A percentile compares a stretch with the other conserved stretches of the same genome.
Conservation (phyloP, 31 red algal species). For the Bonnemaisonia californica region DNA sequence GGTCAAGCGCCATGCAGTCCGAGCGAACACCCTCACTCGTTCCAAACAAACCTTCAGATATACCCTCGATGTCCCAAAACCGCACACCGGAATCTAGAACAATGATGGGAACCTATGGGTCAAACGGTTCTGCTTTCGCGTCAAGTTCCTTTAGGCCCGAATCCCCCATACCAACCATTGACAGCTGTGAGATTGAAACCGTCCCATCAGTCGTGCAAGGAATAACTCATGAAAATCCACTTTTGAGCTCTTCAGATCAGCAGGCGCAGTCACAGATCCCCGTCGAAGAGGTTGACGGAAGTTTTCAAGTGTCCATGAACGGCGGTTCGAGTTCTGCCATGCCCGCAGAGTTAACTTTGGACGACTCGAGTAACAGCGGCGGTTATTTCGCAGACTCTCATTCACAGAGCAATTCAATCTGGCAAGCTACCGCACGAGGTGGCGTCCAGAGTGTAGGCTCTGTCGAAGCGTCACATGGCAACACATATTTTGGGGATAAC, state of each 20-base stretch:
- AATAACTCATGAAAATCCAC: neutral
- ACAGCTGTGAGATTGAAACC: neutral
- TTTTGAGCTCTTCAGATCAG: neutral
- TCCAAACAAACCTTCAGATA: too few relatives aligned
- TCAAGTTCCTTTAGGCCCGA: too few relatives aligned
- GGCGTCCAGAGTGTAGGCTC: neutral
- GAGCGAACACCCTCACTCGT: neutral
- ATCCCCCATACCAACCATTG: too few relatives aligned
- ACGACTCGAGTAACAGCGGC: neutral
- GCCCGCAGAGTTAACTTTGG: neutral
- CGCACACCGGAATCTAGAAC: too few relatives aligned
- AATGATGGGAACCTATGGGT: too few relatives aligned
- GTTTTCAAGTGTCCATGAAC: too few relatives aligned
- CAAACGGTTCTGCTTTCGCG: too few relatives aligned
- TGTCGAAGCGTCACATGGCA: neutral
- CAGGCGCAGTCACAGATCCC: neutral
- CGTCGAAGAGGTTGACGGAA: too few relatives aligned
- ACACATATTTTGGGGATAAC: neutral
- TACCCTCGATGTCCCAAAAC: too few relatives aligned
- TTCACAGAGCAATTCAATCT: neutral
- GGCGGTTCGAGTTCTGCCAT: neutral
- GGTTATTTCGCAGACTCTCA: constrained; percentile 3
- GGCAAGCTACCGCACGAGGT: neutral
- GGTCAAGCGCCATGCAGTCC: neutral
- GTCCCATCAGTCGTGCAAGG: neutral